Conservation (phyloP, 2,329 filamentous ascomycete species). For the Aureobasidium musti region DNA sequence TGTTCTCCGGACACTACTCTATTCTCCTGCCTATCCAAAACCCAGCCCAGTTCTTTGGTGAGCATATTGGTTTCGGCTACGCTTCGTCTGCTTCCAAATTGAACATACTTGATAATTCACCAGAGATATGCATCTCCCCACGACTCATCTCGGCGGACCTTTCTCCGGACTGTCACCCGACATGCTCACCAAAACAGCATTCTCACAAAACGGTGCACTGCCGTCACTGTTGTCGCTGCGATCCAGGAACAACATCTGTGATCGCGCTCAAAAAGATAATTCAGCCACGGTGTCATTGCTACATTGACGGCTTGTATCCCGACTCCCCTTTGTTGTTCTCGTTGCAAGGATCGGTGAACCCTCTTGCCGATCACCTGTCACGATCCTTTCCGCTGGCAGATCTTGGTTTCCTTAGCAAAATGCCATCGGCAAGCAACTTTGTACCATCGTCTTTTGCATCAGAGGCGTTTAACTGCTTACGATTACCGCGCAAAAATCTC, state of each 20-base stretch:
- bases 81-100: too few species aligned
- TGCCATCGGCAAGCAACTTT: too few species aligned
- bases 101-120: neutral
- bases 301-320: neutral
- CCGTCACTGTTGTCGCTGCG: neutral
- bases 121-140: neutral
- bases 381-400: neutral
- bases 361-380: conserved; percentile 16
- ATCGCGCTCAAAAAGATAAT: neutral
- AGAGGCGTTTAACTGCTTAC: neutral
- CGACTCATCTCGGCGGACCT: neutral
- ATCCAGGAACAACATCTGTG: neutral
- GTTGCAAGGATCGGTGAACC: neutral
- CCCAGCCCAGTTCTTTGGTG: too few species aligned
- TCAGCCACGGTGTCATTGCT: neutral
- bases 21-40: too few species aligned
- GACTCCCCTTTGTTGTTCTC: neutral
- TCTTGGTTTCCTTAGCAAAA: too few species aligned
- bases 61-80: too few species aligned
- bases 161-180: neutral
- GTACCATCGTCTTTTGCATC: neutral
- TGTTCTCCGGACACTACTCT: too few species aligned
- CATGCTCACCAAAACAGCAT: neutral
- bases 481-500: too few species aligned
- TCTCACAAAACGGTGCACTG: neutral